Evolutionary conservation across 2,329 filamentous ascomycete genomes (phyloP), one percentile per base, ranked within the genome.

Genomic region (Westerdykella aurantiaca): DNA sequence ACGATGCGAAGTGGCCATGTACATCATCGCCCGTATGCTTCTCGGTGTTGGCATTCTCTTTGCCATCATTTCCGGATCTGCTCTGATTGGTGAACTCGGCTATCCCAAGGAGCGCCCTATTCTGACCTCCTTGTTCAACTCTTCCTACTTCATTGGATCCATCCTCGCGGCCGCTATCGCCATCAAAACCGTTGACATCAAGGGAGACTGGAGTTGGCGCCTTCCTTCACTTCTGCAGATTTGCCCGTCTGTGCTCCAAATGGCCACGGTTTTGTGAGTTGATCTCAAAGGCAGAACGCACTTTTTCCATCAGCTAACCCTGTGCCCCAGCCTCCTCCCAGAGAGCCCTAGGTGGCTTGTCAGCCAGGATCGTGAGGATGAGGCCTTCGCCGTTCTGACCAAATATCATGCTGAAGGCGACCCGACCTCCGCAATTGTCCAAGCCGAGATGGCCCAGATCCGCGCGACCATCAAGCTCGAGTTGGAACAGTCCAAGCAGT

Each of bases 11-110:
- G 64, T 63, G 23, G 74, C 61, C 31, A 82, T 81, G 79, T 83
- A 78, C 52, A 71, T 79, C 48, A 74, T 69, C 16, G 79, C 78
- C 25, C 73, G 80, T 40, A 77, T 81, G 47, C 64, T 82, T 34
- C 71, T 82, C 5, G 82, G 82, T 43, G 84, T 86, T 55, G 82
- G 82, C 31, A 81, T 81, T 66, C 78, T 76, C 42, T 66, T 82
- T 45, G 70, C 79, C 0, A 80, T 83, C 52, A 78, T 82, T 70
- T 72, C 76, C 6, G 81, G 79, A 10, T 80, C 80, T 2, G 70
- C 83, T 42, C 70, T 83, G 10, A 71, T 83, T 6, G 78, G 78
- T 5, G 81, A 83, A 67, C 76, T 84, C 46, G 78, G 75, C 60
- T 81, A 84, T 56, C 80, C 81, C 12, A 81, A 83, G 57, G 80